These are phyloP conservation scores for Groenewaldozyma salmanticensis DNA, from an alignment of 805 yeast species.

Conservation along the genomic window DNA sequence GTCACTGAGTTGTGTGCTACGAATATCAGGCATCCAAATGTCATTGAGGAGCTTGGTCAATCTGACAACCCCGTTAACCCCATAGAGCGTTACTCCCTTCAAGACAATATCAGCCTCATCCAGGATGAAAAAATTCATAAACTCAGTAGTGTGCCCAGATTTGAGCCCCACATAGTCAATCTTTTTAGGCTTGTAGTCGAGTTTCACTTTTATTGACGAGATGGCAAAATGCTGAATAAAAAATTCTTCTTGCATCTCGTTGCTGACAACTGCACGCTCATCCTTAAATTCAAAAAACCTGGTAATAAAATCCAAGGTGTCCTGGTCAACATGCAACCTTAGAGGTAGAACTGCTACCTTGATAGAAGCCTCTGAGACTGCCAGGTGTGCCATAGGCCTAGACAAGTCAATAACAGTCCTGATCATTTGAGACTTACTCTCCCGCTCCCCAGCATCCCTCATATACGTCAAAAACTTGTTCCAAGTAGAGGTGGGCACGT, in stretches of 20 bases:
- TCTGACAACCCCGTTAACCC: conserved; percentile 63
- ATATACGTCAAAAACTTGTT: conserved; percentile 67
- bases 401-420: conserved; percentile 44
- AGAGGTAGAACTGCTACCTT: conserved; percentile 56
- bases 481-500: conserved; percentile 85
- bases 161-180: conserved; percentile 75
- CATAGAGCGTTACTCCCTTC: conserved; percentile 55
- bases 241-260: conserved; percentile 46
- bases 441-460: conserved; percentile 62
- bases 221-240: conserved; percentile 58
- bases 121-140: conserved; percentile 78
- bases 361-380: conserved; percentile 59
- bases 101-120: conserved; percentile 75
- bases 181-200: conserved; percentile 89
- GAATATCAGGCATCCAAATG: conserved; percentile 85
- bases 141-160: conserved; percentile 79
- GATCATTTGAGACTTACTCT: conserved; percentile 57
- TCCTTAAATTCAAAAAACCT: conserved; percentile 79
- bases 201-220: conserved; percentile 42
- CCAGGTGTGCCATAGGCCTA: conserved; percentile 52
- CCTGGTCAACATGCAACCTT: conserved; percentile 84
- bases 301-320: conserved; percentile 73
- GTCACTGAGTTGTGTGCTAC: conserved; percentile 68
- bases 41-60: conserved; percentile 47
- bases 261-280: conserved; percentile 37